Evolutionary conservation across 2,329 filamentous ascomycete genomes (phyloP).

Genomic region (Venturia aucupariae): DNA sequence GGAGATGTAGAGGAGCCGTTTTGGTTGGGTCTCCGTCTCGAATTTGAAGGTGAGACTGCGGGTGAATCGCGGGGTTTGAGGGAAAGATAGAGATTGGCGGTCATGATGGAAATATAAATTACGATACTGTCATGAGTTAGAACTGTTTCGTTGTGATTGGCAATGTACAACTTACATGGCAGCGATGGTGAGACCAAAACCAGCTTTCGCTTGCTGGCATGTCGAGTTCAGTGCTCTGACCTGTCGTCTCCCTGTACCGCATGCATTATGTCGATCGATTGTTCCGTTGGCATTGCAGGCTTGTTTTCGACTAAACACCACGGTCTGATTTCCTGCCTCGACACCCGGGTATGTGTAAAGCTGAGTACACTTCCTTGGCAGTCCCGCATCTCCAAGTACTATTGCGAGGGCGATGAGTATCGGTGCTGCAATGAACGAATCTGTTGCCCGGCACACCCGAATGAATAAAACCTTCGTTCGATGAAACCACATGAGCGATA

Average conservation of each 20-base stretch:
- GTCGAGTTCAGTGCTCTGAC: not conserved
- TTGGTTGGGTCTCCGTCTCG: not conserved
- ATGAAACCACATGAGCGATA: slow-evolving; percentile 4
- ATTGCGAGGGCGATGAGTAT: slow-evolving; percentile 1
- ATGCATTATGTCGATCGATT: slow-evolving; percentile 7
- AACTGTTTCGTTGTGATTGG: not conserved
- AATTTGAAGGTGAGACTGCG: not conserved
- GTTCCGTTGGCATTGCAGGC: slow-evolving; percentile 1
- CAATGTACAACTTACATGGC: slow-evolving; percentile 1
- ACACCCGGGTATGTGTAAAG: not conserved
- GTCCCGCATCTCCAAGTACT: slow-evolving; percentile 5
- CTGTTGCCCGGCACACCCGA: slow-evolving; percentile 6
- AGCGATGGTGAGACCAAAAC: not conserved
- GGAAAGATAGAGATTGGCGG: not conserved
- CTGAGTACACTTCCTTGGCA: not conserved
- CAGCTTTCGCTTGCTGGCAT: slow-evolving; percentile 4
- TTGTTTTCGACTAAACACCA: not conserved
- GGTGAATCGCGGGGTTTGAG: not conserved
- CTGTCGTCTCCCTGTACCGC: slow-evolving; percentile 6
- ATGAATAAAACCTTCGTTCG: not conserved
- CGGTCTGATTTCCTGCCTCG: not conserved
- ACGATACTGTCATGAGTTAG: not conserved
- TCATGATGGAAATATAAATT: not conserved
- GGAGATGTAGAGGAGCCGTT: not conserved
- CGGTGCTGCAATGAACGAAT: not conserved